Percentiles rank a stretch among this genome's conserved stretches.
These are phyloP conservation scores for Elsinoe fawcettii DNA, from an alignment of 2,329 filamentous ascomycete genomes.

Conservation along the genomic window DNA sequence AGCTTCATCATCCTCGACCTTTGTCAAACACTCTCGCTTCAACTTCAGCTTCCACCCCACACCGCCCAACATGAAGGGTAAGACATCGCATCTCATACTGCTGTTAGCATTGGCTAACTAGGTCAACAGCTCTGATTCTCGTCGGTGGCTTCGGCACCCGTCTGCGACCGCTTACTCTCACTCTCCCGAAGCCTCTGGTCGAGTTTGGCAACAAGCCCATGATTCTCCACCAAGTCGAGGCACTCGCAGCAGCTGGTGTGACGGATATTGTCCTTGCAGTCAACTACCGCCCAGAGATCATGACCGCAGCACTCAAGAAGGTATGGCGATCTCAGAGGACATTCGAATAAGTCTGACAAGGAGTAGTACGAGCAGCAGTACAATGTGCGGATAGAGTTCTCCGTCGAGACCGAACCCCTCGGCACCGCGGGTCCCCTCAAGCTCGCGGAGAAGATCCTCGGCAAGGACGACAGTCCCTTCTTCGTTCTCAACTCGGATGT, in stretches of 20 bases:
- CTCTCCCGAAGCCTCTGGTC: constrained; percentile 92
- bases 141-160: constrained; percentile 98
- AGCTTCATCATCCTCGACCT: background rate
- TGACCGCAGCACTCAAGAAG: constrained; percentile 89
- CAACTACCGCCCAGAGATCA: constrained; percentile 97
- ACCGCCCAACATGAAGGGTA: constrained; percentile 13
- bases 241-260: constrained; percentile 83
- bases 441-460: constrained; percentile 83
- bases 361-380: constrained; percentile 75
- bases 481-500: constrained; percentile 98
- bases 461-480: constrained; percentile 89
- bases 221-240: constrained; percentile 97
- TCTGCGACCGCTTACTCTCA: constrained; percentile 91
- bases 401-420: constrained; percentile 88
- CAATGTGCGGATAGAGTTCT: constrained; percentile 94
- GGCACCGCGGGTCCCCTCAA: constrained; percentile 94
- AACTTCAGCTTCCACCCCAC: background rate
- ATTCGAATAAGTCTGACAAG: constrained; percentile 28
- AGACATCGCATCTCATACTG: background rate
- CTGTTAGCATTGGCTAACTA: constrained; percentile 17
- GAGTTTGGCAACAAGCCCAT: constrained; percentile 99
- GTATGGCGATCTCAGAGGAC: constrained; percentile 37
- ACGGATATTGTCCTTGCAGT: constrained; percentile 97
- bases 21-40: background rate
- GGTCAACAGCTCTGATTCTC: constrained; percentile 79